Evolutionary conservation across 768 basidiomycete genomes (phyloP).

Genomic region (Amanita brunnescens): DNA sequence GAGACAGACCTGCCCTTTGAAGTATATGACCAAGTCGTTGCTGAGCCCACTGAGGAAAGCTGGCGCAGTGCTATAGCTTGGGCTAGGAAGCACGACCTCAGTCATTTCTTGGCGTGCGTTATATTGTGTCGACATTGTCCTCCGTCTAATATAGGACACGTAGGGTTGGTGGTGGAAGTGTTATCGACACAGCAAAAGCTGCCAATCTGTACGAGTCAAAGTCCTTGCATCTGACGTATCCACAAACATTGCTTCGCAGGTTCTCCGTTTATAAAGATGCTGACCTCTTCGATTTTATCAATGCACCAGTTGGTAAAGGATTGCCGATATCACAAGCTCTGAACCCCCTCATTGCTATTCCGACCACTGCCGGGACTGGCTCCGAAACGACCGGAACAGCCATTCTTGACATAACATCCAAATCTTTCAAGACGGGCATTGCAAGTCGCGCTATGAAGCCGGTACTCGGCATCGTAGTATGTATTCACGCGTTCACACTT

Average conservation of each 20-base stretch:
- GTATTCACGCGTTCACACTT: slow-evolving; percentile 10
- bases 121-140: not conserved
- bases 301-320: slow-evolving; percentile 92
- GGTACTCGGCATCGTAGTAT: slow-evolving; percentile 65
- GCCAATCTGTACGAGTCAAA: slow-evolving; percentile 66
- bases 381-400: slow-evolving; percentile 94
- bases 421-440: slow-evolving; percentile 94
- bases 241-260: slow-evolving; percentile 26
- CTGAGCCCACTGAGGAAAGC: slow-evolving; percentile 89
- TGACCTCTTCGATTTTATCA: slow-evolving; percentile 93
- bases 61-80: slow-evolving; percentile 86
- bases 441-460: slow-evolving; percentile 89
- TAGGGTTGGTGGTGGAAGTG: slow-evolving; percentile 88
- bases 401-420: slow-evolving; percentile 87
- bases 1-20: slow-evolving; percentile 73
- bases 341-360: slow-evolving; percentile 79
- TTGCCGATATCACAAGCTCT: slow-evolving; percentile 68
- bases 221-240: not conserved
- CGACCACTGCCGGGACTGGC: slow-evolving; percentile 75
- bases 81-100: slow-evolving; percentile 81
- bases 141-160: not conserved
- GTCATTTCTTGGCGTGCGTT: slow-evolving; percentile 80
- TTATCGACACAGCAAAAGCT: slow-evolving; percentile 93
- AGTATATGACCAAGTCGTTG: slow-evolving; percentile 70
- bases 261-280: slow-evolving; percentile 89